phyloP scores from a whole-genome alignment of 1,284 basidiomycete species.

The Cystobasidium pallidum region DNA sequence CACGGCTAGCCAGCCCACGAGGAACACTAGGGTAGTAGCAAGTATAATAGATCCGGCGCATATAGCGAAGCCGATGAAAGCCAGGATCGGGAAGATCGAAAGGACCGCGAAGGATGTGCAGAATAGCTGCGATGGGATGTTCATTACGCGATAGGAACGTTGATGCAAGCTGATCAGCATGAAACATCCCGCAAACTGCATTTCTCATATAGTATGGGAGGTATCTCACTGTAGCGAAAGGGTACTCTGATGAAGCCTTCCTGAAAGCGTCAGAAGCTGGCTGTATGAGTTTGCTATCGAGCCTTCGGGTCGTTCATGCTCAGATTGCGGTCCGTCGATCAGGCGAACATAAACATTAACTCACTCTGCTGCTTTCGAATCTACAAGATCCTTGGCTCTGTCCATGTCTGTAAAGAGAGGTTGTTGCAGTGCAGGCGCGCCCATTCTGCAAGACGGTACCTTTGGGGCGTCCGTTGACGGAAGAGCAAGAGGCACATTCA shows the following conservation, averaged over 20 bases:
- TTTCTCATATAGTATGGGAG: background rate
- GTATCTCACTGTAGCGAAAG: conserved; percentile 29
- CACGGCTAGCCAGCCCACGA: conserved; percentile 22
- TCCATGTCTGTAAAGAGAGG: conserved; percentile 27
- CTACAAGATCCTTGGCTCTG: conserved; percentile 18
- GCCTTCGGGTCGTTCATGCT: conserved; percentile 4
- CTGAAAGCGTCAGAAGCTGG: conserved; percentile 26
- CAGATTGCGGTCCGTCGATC: too few relatives aligned
- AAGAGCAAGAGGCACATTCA: too few relatives aligned
- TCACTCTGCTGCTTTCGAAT: conserved; percentile 29
- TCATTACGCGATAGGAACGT: background rate
- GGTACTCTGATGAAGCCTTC: conserved; percentile 11
- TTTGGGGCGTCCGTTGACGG: too few relatives aligned
- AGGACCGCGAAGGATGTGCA: conserved; percentile 41
- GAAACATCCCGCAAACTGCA: background rate
- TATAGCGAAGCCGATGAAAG: conserved; percentile 46
- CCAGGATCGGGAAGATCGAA: conserved; percentile 45
- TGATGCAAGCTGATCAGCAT: conserved; percentile 12
- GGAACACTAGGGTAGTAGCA: conserved; percentile 42
- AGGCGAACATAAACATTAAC: background rate
- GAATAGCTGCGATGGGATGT: conserved; percentile 35
- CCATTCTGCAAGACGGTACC: too few relatives aligned
- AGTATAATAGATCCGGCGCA: conserved; percentile 46
- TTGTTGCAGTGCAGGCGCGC: conserved; percentile 17
- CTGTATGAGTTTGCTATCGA: conserved; percentile 21